Conservation (phyloP, 176 grass and related monocot genomes). For the Chrysopogon serrulatus region DNA sequence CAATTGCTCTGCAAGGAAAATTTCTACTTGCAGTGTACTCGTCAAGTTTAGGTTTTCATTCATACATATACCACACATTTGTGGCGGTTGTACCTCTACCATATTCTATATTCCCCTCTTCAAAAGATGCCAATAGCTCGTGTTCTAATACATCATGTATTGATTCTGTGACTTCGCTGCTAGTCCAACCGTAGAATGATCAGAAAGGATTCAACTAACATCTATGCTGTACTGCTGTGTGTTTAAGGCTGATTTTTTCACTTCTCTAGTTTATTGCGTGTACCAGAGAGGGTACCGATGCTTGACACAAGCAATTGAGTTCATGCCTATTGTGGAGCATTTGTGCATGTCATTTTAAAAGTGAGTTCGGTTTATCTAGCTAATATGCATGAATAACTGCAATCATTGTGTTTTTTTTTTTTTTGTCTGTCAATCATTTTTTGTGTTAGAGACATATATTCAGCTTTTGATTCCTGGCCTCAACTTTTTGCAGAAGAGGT, state of each 20-base stretch:
- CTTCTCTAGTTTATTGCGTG: background rate
- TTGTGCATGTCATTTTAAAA: background rate
- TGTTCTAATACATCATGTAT: background rate
- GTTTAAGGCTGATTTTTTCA: background rate
- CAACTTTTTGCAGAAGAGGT: conserved; percentile 72
- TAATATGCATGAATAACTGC: background rate
- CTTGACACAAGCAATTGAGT: background rate
- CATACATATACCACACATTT: background rate
- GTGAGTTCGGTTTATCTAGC: background rate
- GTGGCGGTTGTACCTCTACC: background rate
- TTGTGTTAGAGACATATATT: background rate
- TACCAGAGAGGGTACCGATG: background rate
- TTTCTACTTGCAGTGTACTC: background rate
- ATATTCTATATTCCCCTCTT: background rate
- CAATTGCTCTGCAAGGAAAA: background rate
- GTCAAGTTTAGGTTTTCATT: background rate
- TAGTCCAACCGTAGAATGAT: background rate
- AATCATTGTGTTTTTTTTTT: background rate
- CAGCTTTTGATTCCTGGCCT: background rate
- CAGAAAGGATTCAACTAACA: background rate
- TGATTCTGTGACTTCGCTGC: background rate
- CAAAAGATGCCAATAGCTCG: background rate
- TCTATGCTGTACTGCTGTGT: background rate
- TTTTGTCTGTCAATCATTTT: background rate
- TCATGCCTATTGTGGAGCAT: background rate